Percentiles rank a stretch among this genome's conserved stretches.
Evolutionary conservation across 179 eudicot genomes (phyloP).

Genomic region (Corrigiola litoralis): DNA sequence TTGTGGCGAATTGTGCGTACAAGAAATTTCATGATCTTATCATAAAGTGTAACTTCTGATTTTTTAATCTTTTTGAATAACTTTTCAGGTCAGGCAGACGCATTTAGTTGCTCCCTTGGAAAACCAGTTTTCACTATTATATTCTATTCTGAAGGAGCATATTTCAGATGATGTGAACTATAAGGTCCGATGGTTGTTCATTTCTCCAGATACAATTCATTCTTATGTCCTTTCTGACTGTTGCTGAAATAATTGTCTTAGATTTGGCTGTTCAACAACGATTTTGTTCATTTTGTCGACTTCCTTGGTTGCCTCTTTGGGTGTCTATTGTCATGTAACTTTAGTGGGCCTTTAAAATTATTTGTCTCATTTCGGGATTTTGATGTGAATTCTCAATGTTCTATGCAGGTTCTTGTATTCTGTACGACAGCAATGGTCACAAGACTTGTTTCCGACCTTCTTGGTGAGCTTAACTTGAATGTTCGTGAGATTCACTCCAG

Average conservation of each 20-base stretch:
- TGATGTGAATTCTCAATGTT: slow-evolving; percentile 1
- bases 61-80: not conserved
- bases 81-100: slow-evolving; percentile 73
- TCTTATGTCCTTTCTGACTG: not conserved
- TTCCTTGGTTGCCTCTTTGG: not conserved
- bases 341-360: not conserved
- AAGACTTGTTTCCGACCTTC: slow-evolving; percentile 75
- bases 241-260: no score
- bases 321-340: not conserved
- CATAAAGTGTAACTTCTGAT: not conserved
- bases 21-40: not conserved
- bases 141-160: slow-evolving; percentile 71
- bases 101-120: slow-evolving; percentile 84
- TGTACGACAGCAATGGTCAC: slow-evolving; percentile 98
- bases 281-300: not conserved
- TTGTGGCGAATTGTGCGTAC: slow-evolving; percentile 9
- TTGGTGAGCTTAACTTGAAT: slow-evolving; percentile 74
- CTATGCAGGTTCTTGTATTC: slow-evolving; percentile 79
- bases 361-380: not conserved
- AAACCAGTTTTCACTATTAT: slow-evolving; percentile 66
- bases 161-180: slow-evolving; percentile 80
- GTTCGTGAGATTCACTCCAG: slow-evolving; percentile 97
- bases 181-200: slow-evolving; percentile 44
- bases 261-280: not conserved
- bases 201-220: not conserved